phyloP scores from a whole-genome alignment of 1,284 basidiomycete genomes.

The Kwoniella shivajii region DNA sequence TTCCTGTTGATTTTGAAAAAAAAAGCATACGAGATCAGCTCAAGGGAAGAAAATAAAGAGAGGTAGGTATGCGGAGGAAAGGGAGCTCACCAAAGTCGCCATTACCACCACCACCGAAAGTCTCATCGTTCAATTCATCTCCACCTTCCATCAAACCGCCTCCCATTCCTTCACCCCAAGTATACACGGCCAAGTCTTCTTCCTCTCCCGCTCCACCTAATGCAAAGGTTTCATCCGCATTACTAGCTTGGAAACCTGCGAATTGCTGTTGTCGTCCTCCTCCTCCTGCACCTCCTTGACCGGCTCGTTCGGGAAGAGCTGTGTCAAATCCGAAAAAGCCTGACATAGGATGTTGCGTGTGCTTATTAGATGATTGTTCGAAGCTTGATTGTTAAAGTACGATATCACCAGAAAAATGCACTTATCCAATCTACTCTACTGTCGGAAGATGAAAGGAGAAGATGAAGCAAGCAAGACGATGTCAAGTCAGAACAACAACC shows the following conservation, averaged over 20 bases:
- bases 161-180: conserved; percentile 72
- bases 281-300: conserved; percentile 6
- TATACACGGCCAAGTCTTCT: conserved; percentile 66
- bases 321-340: conserved; percentile 56
- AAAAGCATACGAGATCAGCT: not conserved
- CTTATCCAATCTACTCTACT: too few species aligned
- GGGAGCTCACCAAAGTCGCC: conserved; percentile 59
- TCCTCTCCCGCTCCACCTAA: conserved; percentile 59
- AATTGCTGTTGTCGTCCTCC: conserved; percentile 5
- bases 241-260: conserved; percentile 23
- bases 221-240: conserved; percentile 32
- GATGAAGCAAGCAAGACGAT: too few species aligned
- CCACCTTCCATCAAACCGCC: conserved; percentile 84
- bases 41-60: too few species aligned
- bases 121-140: conserved; percentile 93
- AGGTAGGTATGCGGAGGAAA: not conserved
- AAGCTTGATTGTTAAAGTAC: not conserved
- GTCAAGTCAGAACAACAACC: too few species aligned
- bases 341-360: conserved; percentile 38
- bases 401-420: too few species aligned
- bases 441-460: too few species aligned
- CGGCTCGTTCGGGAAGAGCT: conserved; percentile 39
- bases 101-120: conserved; percentile 75
- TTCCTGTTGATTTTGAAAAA: conserved; percentile 61
- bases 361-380: not conserved